phyloP scores from a whole-genome alignment of 768 basidiomycete species.

The Clathrus columnatus region DNA sequence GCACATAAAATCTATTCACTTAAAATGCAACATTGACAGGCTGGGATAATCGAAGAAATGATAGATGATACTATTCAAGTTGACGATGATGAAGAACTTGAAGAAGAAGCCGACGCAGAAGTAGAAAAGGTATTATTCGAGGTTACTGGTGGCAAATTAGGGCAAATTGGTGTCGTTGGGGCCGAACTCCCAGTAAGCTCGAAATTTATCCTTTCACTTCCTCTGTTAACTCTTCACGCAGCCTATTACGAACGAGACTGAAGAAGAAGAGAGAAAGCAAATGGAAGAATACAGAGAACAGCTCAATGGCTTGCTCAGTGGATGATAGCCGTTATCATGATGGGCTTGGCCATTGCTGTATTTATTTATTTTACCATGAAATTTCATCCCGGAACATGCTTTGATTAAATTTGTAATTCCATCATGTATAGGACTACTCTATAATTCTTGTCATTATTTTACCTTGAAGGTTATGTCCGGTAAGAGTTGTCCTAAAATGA shows the following conservation, averaged over 20 bases:
- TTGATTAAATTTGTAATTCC: too few relatives aligned
- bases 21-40: slow-evolving; percentile 39
- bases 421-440: too few relatives aligned
- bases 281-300: slow-evolving; percentile 90
- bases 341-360: neutral
- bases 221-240: slow-evolving; percentile 20
- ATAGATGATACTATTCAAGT: slow-evolving; percentile 85
- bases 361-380: neutral
- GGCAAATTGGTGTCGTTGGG: slow-evolving; percentile 66
- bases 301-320: slow-evolving; percentile 76
- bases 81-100: slow-evolving; percentile 90
- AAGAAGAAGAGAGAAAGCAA: slow-evolving; percentile 77
- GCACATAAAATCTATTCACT: slow-evolving; percentile 10
- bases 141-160: slow-evolving; percentile 92
- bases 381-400: too few relatives aligned
- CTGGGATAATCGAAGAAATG: slow-evolving; percentile 98
- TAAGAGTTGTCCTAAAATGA: too few relatives aligned
- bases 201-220: slow-evolving; percentile 4
- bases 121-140: slow-evolving; percentile 96
- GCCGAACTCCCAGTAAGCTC: slow-evolving; percentile 66
- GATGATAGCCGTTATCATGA: slow-evolving; percentile 21
- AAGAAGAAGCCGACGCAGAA: slow-evolving; percentile 95
- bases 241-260: slow-evolving; percentile 50
- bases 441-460: too few relatives aligned
- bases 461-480: too few relatives aligned